Percentiles rank a stretch among this genome's conserved stretches.
Conservation (phyloP, 225 moss, liverwort and hornwort genomes). For the Marchantia paleacea region DNA sequence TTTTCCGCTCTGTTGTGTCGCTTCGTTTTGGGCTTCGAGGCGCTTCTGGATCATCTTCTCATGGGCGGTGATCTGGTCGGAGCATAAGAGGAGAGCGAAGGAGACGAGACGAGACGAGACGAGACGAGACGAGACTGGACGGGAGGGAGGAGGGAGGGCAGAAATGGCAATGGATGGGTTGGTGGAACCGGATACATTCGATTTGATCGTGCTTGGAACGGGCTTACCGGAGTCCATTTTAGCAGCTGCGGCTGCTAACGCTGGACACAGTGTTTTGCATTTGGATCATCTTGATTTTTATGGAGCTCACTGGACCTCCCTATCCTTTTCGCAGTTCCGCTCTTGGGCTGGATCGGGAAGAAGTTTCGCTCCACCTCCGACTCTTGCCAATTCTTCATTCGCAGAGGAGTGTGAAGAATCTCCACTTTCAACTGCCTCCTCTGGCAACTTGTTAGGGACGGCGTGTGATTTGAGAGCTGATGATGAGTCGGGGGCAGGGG, state of each 20-base stretch:
- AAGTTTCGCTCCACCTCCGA: constrained; percentile 35
- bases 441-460: neutral
- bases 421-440: constrained; percentile 1
- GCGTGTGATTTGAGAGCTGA: neutral
- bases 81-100: too few species aligned
- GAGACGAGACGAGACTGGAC: neutral
- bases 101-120: neutral
- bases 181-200: constrained; percentile 75
- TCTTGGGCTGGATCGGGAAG: constrained; percentile 59
- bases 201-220: constrained; percentile 79
- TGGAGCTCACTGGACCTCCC: constrained; percentile 84
- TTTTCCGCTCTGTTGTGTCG: neutral
- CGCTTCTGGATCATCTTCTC: neutral
- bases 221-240: constrained; percentile 86
- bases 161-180: constrained; percentile 28
- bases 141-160: neutral
- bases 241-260: constrained; percentile 74
- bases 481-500: constrained; percentile 1
- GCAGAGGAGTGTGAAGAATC: constrained; percentile 7
- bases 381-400: constrained; percentile 2
- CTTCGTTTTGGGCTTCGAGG: neutral
- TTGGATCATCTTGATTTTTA: constrained; percentile 78
- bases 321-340: constrained; percentile 55
- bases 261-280: constrained; percentile 73
- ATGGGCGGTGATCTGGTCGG: neutral